Evolutionary conservation across 306 rosid species (phyloP).

Genomic region (Biancaea sappan): DNA sequence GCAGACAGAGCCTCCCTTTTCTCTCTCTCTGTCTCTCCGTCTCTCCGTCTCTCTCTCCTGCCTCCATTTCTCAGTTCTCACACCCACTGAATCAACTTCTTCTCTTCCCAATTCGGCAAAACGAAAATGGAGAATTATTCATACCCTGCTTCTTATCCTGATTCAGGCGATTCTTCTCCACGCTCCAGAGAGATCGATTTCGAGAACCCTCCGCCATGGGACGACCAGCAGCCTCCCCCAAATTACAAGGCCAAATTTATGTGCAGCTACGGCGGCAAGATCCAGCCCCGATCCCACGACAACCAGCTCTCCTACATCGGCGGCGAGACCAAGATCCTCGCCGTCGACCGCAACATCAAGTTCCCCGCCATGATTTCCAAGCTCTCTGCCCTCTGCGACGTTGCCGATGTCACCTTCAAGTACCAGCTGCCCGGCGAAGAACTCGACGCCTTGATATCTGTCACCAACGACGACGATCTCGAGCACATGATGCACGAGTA

Average conservation of each 20-base stretch:
- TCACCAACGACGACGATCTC: conserved; percentile 83
- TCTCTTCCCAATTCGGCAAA: neutral
- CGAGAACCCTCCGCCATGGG: conserved; percentile 83
- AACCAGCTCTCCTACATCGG: conserved; percentile 83
- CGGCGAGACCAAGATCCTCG: conserved; percentile 90
- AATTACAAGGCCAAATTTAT: conserved; percentile 76
- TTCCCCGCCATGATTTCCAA: conserved; percentile 55
- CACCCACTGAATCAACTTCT: no score
- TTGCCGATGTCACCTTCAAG: conserved; percentile 63
- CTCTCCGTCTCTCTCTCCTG: neutral
- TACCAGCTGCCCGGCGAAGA: conserved; percentile 96
- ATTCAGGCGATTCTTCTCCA: conserved; percentile 82
- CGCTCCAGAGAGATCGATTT: conserved; percentile 81
- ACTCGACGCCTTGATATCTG: conserved; percentile 89
- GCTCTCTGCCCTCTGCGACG: conserved; percentile 60
- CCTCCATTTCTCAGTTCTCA: neutral
- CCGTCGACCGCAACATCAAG: conserved; percentile 75
- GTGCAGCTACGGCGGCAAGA: conserved; percentile 97
- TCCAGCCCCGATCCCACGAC: conserved; percentile 88
- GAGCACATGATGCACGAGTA: conserved; percentile 94
- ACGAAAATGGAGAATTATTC: conserved; percentile 68
- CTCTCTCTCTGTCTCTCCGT: conserved; percentile 6
- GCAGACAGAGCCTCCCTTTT: neutral
- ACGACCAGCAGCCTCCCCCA: conserved; percentile 53
- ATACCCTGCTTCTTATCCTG: conserved; percentile 61